phyloP scores from a whole-genome alignment of 2,329 filamentous ascomycete species.

The Sarocladium strictum region DNA sequence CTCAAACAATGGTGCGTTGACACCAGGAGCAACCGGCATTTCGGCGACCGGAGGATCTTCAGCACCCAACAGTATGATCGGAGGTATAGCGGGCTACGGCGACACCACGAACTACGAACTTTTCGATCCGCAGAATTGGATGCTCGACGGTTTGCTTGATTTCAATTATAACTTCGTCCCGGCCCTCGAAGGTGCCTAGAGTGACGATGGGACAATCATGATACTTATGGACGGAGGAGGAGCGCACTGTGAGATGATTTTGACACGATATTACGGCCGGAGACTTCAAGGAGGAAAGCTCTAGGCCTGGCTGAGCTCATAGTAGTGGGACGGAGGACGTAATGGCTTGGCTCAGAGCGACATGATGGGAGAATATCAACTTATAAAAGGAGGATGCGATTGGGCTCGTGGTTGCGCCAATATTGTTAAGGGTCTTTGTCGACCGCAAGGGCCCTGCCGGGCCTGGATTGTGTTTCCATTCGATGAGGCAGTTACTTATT shows the following conservation, averaged over 20 bases:
- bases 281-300: neutral
- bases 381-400: neutral
- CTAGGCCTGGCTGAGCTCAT: neutral
- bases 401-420: neutral
- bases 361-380: neutral
- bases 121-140: constrained; percentile 91
- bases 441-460: neutral
- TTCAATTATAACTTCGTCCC: constrained; percentile 64
- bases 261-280: too few relatives aligned
- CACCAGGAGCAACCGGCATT: constrained; percentile 43
- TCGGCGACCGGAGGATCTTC: constrained; percentile 25
- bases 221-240: too few relatives aligned
- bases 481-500: neutral
- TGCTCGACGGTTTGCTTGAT: constrained; percentile 78
- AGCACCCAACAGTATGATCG: constrained; percentile 41
- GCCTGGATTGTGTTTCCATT: neutral
- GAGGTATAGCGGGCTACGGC: constrained; percentile 49
- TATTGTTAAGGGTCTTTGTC: neutral
- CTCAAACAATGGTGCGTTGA: constrained; percentile 46
- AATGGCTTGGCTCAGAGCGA: neutral
- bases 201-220: too few relatives aligned
- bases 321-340: neutral
- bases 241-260: too few relatives aligned
- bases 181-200: constrained; percentile 47
- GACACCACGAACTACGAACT: constrained; percentile 70